Base-by-base conservation (phyloP, 495 filamentous ascomycete species). In the Opeltia flavorubescens region DNA sequence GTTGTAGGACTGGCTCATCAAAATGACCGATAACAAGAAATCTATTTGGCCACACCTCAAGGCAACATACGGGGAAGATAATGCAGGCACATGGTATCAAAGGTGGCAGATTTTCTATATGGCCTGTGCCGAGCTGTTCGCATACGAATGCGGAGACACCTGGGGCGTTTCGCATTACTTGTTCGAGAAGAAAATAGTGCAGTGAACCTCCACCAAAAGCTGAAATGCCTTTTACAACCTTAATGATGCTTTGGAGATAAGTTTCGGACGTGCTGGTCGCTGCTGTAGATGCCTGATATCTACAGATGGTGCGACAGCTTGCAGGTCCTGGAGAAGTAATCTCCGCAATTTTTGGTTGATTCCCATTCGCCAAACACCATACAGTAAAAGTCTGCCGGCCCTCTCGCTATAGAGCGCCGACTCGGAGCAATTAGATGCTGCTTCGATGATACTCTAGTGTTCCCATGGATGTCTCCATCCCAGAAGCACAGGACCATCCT, bases 401-500 rank as follows among this genome's bases (percentile, higher is more conserved):
- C n/a, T n/a, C n/a, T n/a, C n/a, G n/a, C n/a, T n/a, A n/a, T n/a
- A n/a, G n/a, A n/a, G n/a, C n/a, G n/a, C n/a, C n/a, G n/a, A n/a
- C n/a, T n/a, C n/a, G n/a, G n/a, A n/a, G n/a, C n/a, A n/a, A n/a
- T n/a, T n/a, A n/a, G n/a, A n/a, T n/a, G n/a, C n/a, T n/a, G n/a
- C n/a, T 21, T 8, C 21, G 3, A 3, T 20, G 18, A 0, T 4
- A 7, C 25, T 21, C 17, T 41, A 98, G 70, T 99, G 93, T 55
- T 99, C 91, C 93, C 93, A 99, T 44, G 91, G 93, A 61, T 96
- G 93, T 67, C 85, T 96, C 85, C 80, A 89, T 55, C 91, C 91
- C 49, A 99, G 55, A 45, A 99, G 67, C 27, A 78, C 91, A 12
- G 91, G 72, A 20, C 80, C 80, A 59, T 99, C 91, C 66, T 96